phyloP scores from a whole-genome alignment of 2,329 filamentous ascomycete species.

The Tricladium varicosporioides region DNA sequence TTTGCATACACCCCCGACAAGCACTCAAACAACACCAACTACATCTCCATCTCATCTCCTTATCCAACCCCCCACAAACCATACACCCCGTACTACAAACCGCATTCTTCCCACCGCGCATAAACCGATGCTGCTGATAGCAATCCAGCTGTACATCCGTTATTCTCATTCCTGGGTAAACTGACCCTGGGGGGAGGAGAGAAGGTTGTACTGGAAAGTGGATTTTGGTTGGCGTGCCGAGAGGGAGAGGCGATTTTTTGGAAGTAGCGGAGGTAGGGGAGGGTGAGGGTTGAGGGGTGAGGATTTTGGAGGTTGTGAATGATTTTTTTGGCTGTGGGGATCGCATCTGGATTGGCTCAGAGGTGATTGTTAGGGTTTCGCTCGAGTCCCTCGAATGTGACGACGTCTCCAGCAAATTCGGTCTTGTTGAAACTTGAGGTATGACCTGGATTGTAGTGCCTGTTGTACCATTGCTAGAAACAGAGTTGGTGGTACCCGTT shows the following conservation, averaged over 20 bases:
- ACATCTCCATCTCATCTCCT: slow-evolving; percentile 30
- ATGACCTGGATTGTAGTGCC: no score
- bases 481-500: background rate
- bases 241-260: slow-evolving; percentile 16
- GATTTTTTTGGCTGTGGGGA: slow-evolving; percentile 30
- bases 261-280: slow-evolving; percentile 1
- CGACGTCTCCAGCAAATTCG: background rate
- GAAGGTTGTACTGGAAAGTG: slow-evolving; percentile 22
- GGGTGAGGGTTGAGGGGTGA: slow-evolving; percentile 25
- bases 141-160: slow-evolving; percentile 29
- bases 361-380: slow-evolving; percentile 30
- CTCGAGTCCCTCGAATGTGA: slow-evolving; percentile 25
- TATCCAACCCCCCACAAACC: slow-evolving; percentile 31
- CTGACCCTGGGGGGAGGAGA: slow-evolving; percentile 15
- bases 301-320: slow-evolving; percentile 17
- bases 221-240: slow-evolving; percentile 15
- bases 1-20: slow-evolving; percentile 32
- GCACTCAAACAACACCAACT: slow-evolving; percentile 35
- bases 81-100: slow-evolving; percentile 33
- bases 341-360: slow-evolving; percentile 18
- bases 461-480: background rate
- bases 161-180: slow-evolving; percentile 25
- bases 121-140: slow-evolving; percentile 31
- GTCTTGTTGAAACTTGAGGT: background rate
- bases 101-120: slow-evolving; percentile 30